Conservation (phyloP, 208 protist genomes). For the Leishmania tropica region DNA sequence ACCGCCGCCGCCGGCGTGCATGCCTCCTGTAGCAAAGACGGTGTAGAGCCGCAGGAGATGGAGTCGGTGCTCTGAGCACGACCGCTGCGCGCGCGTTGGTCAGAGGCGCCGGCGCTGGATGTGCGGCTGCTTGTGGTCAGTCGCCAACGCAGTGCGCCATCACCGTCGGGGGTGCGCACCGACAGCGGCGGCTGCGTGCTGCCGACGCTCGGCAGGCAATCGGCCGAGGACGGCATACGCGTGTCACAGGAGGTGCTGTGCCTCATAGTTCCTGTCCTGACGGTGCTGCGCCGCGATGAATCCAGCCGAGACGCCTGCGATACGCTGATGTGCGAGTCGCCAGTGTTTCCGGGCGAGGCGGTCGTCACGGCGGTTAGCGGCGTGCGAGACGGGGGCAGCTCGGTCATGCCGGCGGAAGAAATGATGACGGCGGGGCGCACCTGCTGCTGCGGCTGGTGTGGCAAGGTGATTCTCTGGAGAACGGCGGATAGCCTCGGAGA, state of each 20-base stretch:
- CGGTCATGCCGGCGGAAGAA: background rate
- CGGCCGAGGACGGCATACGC: slow-evolving; percentile 4
- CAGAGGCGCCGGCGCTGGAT: slow-evolving; percentile 16
- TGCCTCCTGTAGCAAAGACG: background rate
- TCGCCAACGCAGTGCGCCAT: background rate
- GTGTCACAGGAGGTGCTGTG: slow-evolving; percentile 16
- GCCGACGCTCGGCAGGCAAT: slow-evolving; percentile 10
- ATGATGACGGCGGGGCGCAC: slow-evolving; percentile 4
- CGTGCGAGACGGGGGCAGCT: background rate
- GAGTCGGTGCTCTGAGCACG: background rate
- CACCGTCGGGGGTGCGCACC: slow-evolving; percentile 9
- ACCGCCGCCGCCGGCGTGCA: background rate
- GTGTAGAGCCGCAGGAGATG: background rate
- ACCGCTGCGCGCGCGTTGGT: background rate
- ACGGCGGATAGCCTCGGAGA: background rate
- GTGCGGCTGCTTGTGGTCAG: slow-evolving; percentile 12
- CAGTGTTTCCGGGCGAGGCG: background rate
- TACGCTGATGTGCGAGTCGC: background rate
- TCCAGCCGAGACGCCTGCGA: background rate
- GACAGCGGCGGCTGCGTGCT: slow-evolving; percentile 21
- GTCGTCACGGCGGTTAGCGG: background rate
- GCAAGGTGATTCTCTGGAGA: background rate
- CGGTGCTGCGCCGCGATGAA: slow-evolving; percentile 1
- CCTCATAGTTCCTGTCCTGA: background rate
- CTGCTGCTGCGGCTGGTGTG: slow-evolving; percentile 3